Conservation (phyloP, 495 filamentous ascomycete genomes). For the Halenospora varia region DNA sequence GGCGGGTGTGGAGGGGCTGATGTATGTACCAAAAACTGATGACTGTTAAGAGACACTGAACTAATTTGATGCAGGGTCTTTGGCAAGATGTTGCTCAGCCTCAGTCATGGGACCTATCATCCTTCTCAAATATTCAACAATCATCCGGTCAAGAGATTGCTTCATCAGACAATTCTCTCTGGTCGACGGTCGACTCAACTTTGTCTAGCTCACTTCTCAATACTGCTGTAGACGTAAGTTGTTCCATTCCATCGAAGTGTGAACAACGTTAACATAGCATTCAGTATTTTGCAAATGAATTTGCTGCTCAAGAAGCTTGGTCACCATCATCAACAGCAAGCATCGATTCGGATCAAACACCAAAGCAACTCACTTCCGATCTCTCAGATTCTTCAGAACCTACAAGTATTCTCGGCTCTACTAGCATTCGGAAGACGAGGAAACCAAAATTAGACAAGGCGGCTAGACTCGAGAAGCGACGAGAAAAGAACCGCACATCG, state of each 20-base stretch:
- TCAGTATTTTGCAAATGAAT: neutral
- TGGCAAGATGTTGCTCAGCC: neutral
- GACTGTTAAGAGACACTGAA: neutral
- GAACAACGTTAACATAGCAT: neutral
- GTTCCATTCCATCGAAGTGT: neutral
- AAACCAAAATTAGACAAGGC: neutral
- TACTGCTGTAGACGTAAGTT: neutral
- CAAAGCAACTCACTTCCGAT: neutral
- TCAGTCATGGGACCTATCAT: neutral
- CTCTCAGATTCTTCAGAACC: neutral
- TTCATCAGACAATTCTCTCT: neutral
- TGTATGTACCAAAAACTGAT: neutral
- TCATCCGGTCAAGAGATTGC: neutral
- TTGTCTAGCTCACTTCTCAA: neutral
- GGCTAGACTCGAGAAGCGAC: constrained; percentile 2
- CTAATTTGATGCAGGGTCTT: neutral
- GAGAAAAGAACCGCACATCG: constrained; percentile 2
- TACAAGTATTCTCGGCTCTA: neutral
- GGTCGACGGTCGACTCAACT: neutral
- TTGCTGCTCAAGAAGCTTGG: neutral
- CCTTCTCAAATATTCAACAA: neutral
- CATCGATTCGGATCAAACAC: neutral
- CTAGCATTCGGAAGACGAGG: neutral
- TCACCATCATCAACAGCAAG: neutral
- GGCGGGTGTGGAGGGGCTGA: neutral